A percentile compares a stretch with the other conserved stretches of the same genome.
Evolutionary conservation across 202 grass and related monocot genomes (phyloP).

Genomic region (Zizania palustris): DNA sequence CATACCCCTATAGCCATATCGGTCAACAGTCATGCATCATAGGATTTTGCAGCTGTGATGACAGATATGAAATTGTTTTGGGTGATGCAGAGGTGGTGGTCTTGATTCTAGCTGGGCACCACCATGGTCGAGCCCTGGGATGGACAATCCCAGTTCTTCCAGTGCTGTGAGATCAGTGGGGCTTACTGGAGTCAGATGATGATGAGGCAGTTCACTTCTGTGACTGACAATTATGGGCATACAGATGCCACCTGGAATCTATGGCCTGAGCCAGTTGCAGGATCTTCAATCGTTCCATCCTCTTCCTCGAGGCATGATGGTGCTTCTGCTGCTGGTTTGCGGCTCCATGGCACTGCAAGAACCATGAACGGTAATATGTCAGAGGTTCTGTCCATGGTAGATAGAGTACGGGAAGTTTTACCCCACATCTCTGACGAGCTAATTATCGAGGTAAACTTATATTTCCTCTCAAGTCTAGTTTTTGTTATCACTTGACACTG

Average conservation of each 20-base stretch:
- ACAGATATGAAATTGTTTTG: slow-evolving; percentile 20
- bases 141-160: slow-evolving; percentile 77
- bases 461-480: background rate
- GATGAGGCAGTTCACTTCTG: slow-evolving; percentile 95
- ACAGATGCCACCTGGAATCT: slow-evolving; percentile 67
- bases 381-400: slow-evolving; percentile 72
- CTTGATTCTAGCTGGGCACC: slow-evolving; percentile 80
- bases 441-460: slow-evolving; percentile 81
- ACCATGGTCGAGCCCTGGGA: slow-evolving; percentile 63
- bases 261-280: slow-evolving; percentile 56
- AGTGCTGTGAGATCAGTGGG: slow-evolving; percentile 70
- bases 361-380: slow-evolving; percentile 59
- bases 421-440: slow-evolving; percentile 87
- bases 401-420: slow-evolving; percentile 93
- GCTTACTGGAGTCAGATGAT: slow-evolving; percentile 96
- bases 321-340: slow-evolving; percentile 64
- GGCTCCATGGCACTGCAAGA: slow-evolving; percentile 49
- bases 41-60: slow-evolving; percentile 13
- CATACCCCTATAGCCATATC: background rate
- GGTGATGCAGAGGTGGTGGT: slow-evolving; percentile 66
- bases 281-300: slow-evolving; percentile 53
- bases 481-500: slow-evolving; percentile 31
- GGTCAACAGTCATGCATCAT: background rate
- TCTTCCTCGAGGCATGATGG: slow-evolving; percentile 56
- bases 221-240: slow-evolving; percentile 68